A percentile compares a stretch with the other conserved stretches of the same genome.
Conservation (phyloP, 306 rosid genomes). For the Dicorynia guianensis region DNA sequence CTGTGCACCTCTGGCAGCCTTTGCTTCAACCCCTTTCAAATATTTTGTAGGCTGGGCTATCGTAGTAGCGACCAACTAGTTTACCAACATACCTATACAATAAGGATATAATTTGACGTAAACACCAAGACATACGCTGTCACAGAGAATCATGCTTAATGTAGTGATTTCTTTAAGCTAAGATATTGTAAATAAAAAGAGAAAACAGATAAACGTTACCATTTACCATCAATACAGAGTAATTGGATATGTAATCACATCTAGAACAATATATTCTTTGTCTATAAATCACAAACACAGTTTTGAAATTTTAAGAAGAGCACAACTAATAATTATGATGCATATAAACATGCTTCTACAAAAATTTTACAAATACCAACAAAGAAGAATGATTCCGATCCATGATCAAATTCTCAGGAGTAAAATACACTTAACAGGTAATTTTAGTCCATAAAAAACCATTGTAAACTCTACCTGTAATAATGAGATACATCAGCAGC, state of each 20-base stretch:
- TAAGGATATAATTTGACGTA: slow-evolving; percentile 18
- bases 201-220: background rate
- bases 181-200: slow-evolving; percentile 16
- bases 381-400: background rate
- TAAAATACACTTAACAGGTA: background rate
- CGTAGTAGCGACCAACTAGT: slow-evolving; percentile 84
- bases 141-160: background rate
- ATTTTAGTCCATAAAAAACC: background rate
- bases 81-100: slow-evolving; percentile 76
- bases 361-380: no score
- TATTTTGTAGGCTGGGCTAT: slow-evolving; percentile 76
- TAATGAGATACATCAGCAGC: no score
- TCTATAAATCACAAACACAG: no score
- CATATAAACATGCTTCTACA: no score
- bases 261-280: no score
- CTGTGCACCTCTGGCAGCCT: slow-evolving; percentile 94
- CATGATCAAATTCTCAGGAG: background rate
- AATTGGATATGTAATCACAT: background rate
- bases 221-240: background rate
- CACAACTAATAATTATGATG: no score
- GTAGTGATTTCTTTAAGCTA: slow-evolving; percentile 22
- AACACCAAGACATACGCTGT: slow-evolving; percentile 16
- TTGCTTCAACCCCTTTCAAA: slow-evolving; percentile 92
- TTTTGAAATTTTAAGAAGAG: no score
- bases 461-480: background rate